Evolutionary conservation across 345 rosid genomes (phyloP).

Genomic region (Populus simonii): DNA sequence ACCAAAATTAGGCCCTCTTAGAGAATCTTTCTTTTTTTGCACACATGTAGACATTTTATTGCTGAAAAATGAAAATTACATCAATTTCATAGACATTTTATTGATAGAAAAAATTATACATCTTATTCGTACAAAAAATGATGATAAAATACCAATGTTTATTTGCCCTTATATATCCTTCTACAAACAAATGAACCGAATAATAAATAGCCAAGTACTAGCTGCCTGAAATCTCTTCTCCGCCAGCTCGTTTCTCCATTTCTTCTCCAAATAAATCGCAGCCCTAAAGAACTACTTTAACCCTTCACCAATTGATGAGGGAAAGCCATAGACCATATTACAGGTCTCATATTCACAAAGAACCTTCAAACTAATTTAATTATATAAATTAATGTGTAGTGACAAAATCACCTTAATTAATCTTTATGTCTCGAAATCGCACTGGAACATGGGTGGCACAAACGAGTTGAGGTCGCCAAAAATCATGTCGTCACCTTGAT

Average conservation of each 20-base stretch:
- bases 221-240: neutral
- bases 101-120: neutral
- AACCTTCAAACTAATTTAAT: neutral
- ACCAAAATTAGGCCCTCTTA: too few species aligned
- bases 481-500: slow-evolving; percentile 28
- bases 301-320: slow-evolving; percentile 1
- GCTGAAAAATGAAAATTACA: neutral
- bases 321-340: neutral
- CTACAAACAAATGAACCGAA: slow-evolving; percentile 9
- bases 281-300: neutral
- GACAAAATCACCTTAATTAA: neutral
- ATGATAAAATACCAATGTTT: neutral
- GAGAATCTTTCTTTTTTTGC: too few species aligned
- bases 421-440: neutral
- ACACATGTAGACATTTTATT: neutral
- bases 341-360: neutral
- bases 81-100: neutral
- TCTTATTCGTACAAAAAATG: neutral
- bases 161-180: neutral
- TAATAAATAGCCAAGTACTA: neutral
- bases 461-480: slow-evolving; percentile 33
- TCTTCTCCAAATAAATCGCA: neutral
- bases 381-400: neutral
- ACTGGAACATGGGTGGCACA: slow-evolving; percentile 20
- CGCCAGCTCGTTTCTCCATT: neutral